These are phyloP conservation scores for Rhododendron griersonianum DNA, from an alignment of 148 eudicot genomes.

Conservation along the genomic window DNA sequence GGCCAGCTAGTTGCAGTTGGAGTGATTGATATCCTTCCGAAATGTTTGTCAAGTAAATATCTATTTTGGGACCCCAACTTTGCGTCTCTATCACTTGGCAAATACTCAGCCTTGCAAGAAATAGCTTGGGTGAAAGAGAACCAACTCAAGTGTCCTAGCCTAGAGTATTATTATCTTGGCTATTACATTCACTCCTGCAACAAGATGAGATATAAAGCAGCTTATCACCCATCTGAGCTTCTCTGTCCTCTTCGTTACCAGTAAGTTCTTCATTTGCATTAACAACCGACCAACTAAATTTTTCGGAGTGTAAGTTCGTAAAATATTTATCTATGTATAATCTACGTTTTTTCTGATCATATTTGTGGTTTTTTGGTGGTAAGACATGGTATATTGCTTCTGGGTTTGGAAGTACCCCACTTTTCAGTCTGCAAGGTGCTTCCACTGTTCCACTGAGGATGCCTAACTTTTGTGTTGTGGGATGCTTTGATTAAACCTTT, in stretches of 20 bases:
- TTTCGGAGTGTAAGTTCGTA: neutral
- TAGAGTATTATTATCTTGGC: slow-evolving; percentile 92
- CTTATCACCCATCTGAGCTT: slow-evolving; percentile 91
- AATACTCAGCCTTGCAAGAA: slow-evolving; percentile 82
- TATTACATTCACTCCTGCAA: slow-evolving; percentile 93
- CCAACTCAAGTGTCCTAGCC: slow-evolving; percentile 66
- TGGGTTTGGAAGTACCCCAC: neutral
- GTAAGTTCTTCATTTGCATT: slow-evolving; percentile 48
- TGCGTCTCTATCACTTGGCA: slow-evolving; percentile 84
- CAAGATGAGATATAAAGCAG: slow-evolving; percentile 98
- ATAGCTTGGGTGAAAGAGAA: slow-evolving; percentile 78
- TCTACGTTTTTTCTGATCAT: neutral
- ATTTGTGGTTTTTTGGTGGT: neutral
- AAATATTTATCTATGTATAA: neutral
- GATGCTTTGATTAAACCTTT: neutral
- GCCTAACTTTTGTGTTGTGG: neutral
- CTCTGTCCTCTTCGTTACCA: slow-evolving; percentile 87
- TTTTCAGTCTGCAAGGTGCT: neutral
- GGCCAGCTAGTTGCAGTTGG: slow-evolving; percentile 93
- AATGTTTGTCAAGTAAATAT: slow-evolving; percentile 93
- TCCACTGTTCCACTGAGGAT: slow-evolving; percentile 2
- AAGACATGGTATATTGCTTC: neutral
- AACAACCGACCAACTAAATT: neutral
- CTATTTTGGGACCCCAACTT: slow-evolving; percentile 94
- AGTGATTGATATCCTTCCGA: slow-evolving; percentile 92